Evolutionary conservation across 768 basidiomycete genomes (phyloP).

Genomic region (Lactifluus volemus): DNA sequence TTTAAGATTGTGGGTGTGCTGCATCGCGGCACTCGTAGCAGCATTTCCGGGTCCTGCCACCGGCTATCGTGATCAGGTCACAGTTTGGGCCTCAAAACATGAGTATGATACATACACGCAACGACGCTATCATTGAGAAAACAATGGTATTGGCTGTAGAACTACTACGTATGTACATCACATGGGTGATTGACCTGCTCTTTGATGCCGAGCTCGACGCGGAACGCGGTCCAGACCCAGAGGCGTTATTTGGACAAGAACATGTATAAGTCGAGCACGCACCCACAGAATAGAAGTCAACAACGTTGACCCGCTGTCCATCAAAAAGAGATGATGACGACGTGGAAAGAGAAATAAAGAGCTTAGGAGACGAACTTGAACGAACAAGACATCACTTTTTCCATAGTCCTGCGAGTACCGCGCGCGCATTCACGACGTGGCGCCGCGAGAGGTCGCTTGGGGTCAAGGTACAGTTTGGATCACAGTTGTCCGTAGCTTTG

Average conservation of each 20-base stretch:
- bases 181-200: slow-evolving; percentile 22
- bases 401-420: slow-evolving; percentile 41
- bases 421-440: no score
- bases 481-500: background rate
- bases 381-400: slow-evolving; percentile 60
- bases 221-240: slow-evolving; percentile 37
- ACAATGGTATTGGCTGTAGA: background rate
- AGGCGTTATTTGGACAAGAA: slow-evolving; percentile 63
- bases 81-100: no score
- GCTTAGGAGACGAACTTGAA: slow-evolving; percentile 43
- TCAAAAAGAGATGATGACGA: background rate
- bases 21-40: no score
- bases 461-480: no score
- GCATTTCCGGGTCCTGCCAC: no score
- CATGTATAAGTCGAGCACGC: slow-evolving; percentile 29
- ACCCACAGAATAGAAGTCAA: slow-evolving; percentile 58
- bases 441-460: no score
- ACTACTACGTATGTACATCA: background rate
- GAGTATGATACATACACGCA: no score
- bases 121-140: no score
- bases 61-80: no score
- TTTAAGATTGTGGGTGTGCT: no score
- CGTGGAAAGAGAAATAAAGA: background rate
- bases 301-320: slow-evolving; percentile 48
- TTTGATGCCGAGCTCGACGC: slow-evolving; percentile 26